A percentile compares a stretch with the other conserved stretches of the same genome.
Conservation (phyloP, 495 filamentous ascomycete genomes). For the Hyaloscypha variabilis region DNA sequence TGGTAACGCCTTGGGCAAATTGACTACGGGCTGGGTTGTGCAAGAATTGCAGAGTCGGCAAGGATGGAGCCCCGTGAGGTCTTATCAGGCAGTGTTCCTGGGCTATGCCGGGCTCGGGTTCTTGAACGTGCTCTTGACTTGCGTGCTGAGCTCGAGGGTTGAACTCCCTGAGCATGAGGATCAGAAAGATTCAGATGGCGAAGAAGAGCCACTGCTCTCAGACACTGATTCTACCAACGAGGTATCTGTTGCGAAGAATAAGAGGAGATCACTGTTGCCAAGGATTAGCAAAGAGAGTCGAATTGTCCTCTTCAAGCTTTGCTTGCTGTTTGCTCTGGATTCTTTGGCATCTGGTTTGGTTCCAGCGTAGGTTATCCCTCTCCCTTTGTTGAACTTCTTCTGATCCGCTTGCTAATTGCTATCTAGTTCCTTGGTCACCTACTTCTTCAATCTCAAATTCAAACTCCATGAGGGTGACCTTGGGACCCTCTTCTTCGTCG, state of each 20-base stretch:
- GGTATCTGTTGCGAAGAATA: conserved; percentile 48
- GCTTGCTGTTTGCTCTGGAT: conserved; percentile 77
- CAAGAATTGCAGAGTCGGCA: conserved; percentile 50
- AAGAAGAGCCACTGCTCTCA: background rate
- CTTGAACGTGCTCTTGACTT: background rate
- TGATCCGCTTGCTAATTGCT: background rate
- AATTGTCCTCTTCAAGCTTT: conserved; percentile 67
- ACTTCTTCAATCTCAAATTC: conserved; percentile 82
- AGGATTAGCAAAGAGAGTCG: conserved; percentile 61
- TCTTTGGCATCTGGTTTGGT: conserved; percentile 80
- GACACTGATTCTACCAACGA: conserved; percentile 42
- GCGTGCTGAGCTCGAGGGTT: background rate
- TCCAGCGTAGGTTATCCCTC: conserved; percentile 58
- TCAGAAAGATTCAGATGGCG: background rate
- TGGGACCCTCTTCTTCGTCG: conserved; percentile 68
- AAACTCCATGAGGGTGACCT: conserved; percentile 66
- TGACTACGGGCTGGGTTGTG: conserved; percentile 68
- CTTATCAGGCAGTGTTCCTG: conserved; percentile 5
- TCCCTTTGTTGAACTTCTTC: background rate
- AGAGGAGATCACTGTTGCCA: conserved; percentile 37
- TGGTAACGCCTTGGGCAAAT: conserved; percentile 65
- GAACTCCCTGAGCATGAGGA: conserved; percentile 1
- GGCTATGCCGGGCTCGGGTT: conserved; percentile 1
- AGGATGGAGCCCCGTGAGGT: conserved; percentile 43
- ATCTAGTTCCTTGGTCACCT: conserved; percentile 66